These are phyloP conservation scores for Candida gorgasii DNA, from an alignment of 805 yeast genomes.

Conservation along the genomic window DNA sequence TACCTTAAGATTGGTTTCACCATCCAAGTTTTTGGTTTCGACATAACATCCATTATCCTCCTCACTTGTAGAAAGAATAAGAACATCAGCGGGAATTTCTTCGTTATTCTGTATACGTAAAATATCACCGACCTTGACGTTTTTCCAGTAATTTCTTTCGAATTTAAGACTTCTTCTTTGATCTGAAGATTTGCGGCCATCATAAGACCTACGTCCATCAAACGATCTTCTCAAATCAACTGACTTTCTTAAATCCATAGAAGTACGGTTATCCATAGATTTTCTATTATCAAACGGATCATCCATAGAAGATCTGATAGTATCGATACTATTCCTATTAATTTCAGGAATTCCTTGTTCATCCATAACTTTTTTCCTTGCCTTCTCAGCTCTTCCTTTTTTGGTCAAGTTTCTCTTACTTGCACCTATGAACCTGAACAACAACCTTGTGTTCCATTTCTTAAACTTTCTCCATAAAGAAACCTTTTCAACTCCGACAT, in stretches of 20 bases:
- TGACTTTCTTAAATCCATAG: slow-evolving; percentile 12
- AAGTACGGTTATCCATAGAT: background rate
- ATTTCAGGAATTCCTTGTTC: slow-evolving; percentile 9
- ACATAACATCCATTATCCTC: slow-evolving; percentile 68
- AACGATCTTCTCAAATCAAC: slow-evolving; percentile 10
- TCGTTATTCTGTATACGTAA: slow-evolving; percentile 68
- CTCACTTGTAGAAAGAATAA: slow-evolving; percentile 67
- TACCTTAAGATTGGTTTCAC: slow-evolving; percentile 67
- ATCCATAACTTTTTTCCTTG: slow-evolving; percentile 17
- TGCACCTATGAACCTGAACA: slow-evolving; percentile 28
- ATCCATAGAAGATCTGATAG: slow-evolving; percentile 17
- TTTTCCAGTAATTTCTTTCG: slow-evolving; percentile 58
- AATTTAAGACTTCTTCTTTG: slow-evolving; percentile 26
- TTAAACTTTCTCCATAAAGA: slow-evolving; percentile 71
- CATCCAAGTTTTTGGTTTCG: slow-evolving; percentile 49
- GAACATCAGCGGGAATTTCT: slow-evolving; percentile 76
- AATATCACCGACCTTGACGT: slow-evolving; percentile 72
- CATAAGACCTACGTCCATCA: slow-evolving; percentile 1
- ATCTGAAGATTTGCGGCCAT: slow-evolving; percentile 3
- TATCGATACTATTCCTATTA: slow-evolving; percentile 35
- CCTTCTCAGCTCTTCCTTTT: slow-evolving; percentile 35
- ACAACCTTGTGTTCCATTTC: slow-evolving; percentile 43
- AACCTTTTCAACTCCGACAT: slow-evolving; percentile 63
- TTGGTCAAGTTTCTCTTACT: slow-evolving; percentile 33
- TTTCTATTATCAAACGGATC: slow-evolving; percentile 20